These are phyloP conservation scores for Alternaria triticina DNA, from an alignment of 2,329 filamentous ascomycete genomes.

Conservation along the genomic window DNA sequence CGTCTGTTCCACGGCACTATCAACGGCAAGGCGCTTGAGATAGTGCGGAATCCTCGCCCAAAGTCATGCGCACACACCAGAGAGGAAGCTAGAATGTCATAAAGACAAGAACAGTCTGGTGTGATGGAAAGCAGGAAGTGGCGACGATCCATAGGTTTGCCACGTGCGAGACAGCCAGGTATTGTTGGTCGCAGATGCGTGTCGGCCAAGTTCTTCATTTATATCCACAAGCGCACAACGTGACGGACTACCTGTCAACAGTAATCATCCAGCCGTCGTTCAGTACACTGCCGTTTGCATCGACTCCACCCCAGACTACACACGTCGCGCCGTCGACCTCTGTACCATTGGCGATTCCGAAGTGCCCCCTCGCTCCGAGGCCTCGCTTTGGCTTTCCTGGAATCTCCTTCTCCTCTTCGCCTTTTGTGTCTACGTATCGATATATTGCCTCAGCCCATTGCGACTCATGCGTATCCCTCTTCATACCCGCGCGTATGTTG, in stretches of 20 bases:
- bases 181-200: not conserved
- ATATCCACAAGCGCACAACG: not conserved
- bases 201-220: not conserved
- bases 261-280: slow-evolving; percentile 54
- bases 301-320: slow-evolving; percentile 62
- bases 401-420: slow-evolving; percentile 52
- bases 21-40: not conserved
- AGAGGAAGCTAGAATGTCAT: not conserved
- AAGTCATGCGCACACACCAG: not conserved
- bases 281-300: slow-evolving; percentile 49
- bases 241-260: slow-evolving; percentile 39
- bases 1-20: not conserved
- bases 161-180: not conserved
- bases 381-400: slow-evolving; percentile 47
- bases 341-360: slow-evolving; percentile 49
- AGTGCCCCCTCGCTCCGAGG: slow-evolving; percentile 50
- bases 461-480: slow-evolving; percentile 55
- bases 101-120: not conserved
- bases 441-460: slow-evolving; percentile 61
- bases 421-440: slow-evolving; percentile 52
- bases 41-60: not conserved
- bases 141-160: not conserved
- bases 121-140: not conserved
- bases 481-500: slow-evolving; percentile 53
- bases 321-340: slow-evolving; percentile 57